Percentiles rank a stretch among this genome's conserved stretches.
phyloP scores from a whole-genome alignment of 192 early-diverging fungal species.

The Coemansia sp. region DNA sequence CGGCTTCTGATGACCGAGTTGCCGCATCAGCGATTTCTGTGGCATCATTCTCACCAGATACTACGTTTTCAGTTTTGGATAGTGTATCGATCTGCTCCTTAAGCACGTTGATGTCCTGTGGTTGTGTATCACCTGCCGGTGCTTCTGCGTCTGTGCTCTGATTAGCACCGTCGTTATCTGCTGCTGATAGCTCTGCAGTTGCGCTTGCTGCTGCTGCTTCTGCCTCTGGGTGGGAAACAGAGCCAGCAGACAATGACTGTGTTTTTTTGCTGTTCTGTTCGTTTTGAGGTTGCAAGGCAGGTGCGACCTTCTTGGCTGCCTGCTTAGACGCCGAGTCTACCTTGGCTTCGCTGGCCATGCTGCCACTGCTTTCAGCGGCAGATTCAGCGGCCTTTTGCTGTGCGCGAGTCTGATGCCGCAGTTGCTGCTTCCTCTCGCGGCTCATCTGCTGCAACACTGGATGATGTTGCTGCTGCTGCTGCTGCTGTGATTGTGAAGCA shows the following conservation, averaged over 20 bases:
- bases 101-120: too few relatives aligned
- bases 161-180: slow-evolving; percentile 1
- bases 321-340: neutral
- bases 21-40: neutral
- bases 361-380: neutral
- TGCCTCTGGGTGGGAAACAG: neutral
- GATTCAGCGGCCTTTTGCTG: slow-evolving; percentile 7
- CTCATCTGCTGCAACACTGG: slow-evolving; percentile 43
- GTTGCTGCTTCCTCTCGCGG: slow-evolving; percentile 49
- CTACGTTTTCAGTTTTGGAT: too few relatives aligned
- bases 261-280: neutral
- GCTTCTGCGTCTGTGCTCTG: too few relatives aligned
- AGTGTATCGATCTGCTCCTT: too few relatives aligned
- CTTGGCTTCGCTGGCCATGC: neutral
- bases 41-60: neutral
- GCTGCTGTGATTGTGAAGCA: too few relatives aligned
- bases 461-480: slow-evolving; percentile 19
- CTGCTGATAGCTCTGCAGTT: neutral
- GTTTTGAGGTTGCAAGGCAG: neutral
- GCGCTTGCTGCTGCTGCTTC: slow-evolving; percentile 15
- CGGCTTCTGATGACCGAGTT: too few relatives aligned
- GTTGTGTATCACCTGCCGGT: neutral
- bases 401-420: slow-evolving; percentile 23
- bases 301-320: neutral
- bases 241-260: neutral